Conservation (phyloP, 306 rosid species). For the Corylus avellana region DNA sequence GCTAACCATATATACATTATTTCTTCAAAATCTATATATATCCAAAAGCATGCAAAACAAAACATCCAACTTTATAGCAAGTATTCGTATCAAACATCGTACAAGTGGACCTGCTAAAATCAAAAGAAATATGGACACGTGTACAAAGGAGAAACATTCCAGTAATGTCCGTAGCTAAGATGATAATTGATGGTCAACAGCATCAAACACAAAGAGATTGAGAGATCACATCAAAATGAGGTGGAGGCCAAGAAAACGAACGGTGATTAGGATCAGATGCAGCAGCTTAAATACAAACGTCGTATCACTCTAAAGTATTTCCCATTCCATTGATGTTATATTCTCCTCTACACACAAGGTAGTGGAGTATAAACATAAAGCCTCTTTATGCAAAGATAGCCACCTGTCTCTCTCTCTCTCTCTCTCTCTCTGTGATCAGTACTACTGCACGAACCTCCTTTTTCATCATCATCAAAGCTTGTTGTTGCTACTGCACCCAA, state of each 20-base stretch:
- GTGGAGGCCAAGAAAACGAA: no score
- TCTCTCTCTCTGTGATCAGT: background rate
- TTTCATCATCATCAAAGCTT: constrained; percentile 43
- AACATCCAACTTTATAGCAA: background rate
- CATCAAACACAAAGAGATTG: no score
- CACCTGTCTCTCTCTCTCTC: constrained; percentile 19
- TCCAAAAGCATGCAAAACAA: no score
- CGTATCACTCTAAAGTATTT: constrained; percentile 40
- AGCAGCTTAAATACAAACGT: constrained; percentile 23
- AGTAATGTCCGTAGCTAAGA: background rate
- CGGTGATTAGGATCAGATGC: constrained; percentile 33
- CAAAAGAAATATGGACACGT: background rate
- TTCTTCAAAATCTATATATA: no score
- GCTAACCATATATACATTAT: no score
- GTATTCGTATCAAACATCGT: background rate
- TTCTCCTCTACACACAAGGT: constrained; percentile 35
- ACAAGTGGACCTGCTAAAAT: no score
- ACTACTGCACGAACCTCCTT: constrained; percentile 51
- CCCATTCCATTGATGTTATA: constrained; percentile 34
- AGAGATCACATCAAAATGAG: no score
- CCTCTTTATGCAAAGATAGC: constrained; percentile 66
- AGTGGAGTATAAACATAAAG: constrained; percentile 82
- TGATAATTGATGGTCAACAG: background rate
- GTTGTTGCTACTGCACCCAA: constrained; percentile 40
- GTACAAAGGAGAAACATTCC: background rate